Evolutionary conservation across 1,284 basidiomycete species (phyloP).

Genomic region (Cutaneotrichosporon sp.): DNA sequence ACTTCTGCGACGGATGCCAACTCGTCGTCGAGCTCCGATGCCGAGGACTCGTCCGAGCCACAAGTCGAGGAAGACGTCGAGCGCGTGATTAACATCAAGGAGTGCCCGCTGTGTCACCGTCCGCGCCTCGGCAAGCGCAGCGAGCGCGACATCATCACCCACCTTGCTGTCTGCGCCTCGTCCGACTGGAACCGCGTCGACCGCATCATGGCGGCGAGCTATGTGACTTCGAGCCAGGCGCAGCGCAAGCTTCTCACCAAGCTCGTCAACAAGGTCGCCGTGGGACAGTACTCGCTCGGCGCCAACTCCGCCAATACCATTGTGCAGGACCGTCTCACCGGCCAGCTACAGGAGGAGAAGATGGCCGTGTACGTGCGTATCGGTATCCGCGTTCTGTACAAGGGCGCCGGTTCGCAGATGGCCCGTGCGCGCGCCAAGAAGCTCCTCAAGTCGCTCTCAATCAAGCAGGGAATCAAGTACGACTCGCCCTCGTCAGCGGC

Average conservation of each 20-base stretch:
- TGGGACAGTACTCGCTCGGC: slow-evolving; percentile 81
- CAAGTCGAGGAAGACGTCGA: slow-evolving; percentile 54
- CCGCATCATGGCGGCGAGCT: slow-evolving; percentile 85
- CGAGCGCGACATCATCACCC: slow-evolving; percentile 89
- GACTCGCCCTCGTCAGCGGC: slow-evolving; percentile 75
- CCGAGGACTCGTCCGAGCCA: slow-evolving; percentile 11
- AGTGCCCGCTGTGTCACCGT: slow-evolving; percentile 88
- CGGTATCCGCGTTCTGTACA: slow-evolving; percentile 88
- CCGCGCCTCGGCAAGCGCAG: slow-evolving; percentile 76
- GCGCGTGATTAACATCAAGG: slow-evolving; percentile 89
- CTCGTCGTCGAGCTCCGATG: slow-evolving; percentile 12
- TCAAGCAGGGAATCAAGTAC: slow-evolving; percentile 94
- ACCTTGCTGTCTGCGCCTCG: slow-evolving; percentile 88
- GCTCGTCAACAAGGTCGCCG: slow-evolving; percentile 74
- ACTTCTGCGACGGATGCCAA: slow-evolving; percentile 5
- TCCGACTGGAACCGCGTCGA: slow-evolving; percentile 87
- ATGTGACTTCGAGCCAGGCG: slow-evolving; percentile 90
- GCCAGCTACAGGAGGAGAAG: slow-evolving; percentile 94
- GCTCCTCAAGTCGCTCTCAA: slow-evolving; percentile 79
- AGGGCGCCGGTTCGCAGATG: slow-evolving; percentile 85
- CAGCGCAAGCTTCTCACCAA: slow-evolving; percentile 96
- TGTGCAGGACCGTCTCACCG: slow-evolving; percentile 84
- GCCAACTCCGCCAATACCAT: slow-evolving; percentile 87
- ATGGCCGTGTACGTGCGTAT: slow-evolving; percentile 82
- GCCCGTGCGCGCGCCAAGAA: slow-evolving; percentile 77